These are phyloP conservation scores for Phytophthora macrochlamydospora DNA, from an alignment of 352 stramenopile genomes.

Conservation along the genomic window DNA sequence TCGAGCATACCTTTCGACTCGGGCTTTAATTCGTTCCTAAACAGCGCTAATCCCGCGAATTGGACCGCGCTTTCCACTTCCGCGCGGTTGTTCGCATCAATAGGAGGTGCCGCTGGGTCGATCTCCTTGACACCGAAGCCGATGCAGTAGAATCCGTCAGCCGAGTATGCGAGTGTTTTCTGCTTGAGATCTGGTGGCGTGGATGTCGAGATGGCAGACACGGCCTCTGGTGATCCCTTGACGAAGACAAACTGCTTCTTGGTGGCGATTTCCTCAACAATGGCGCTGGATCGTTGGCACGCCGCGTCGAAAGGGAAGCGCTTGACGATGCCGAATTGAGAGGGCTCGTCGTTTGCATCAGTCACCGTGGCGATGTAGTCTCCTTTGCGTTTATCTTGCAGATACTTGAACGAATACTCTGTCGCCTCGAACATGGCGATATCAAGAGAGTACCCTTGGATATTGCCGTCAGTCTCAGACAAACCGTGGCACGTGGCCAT, in stretches of 20 bases:
- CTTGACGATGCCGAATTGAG: constrained; percentile 46
- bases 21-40: constrained; percentile 84
- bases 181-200: constrained; percentile 60
- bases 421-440: constrained; percentile 55
- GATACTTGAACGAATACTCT: constrained; percentile 27
- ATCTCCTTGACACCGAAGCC: constrained; percentile 44
- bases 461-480: constrained; percentile 32
- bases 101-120: background rate
- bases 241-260: constrained; percentile 46
- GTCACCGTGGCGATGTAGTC: constrained; percentile 33
- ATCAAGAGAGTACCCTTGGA: constrained; percentile 58
- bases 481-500: constrained; percentile 60
- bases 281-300: constrained; percentile 51
- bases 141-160: constrained; percentile 73
- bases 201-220: constrained; percentile 28
- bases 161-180: constrained; percentile 47
- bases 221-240: constrained; percentile 59
- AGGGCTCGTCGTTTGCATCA: background rate
- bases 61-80: constrained; percentile 61
- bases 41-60: constrained; percentile 80
- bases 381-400: constrained; percentile 26
- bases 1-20: constrained; percentile 68
- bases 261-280: constrained; percentile 47
- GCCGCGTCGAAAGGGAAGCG: constrained; percentile 56
- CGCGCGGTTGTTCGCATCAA: constrained; percentile 31